Base-by-base conservation (phyloP, 495 filamentous ascomycete species). In the Eremomyces bilateralis region DNA sequence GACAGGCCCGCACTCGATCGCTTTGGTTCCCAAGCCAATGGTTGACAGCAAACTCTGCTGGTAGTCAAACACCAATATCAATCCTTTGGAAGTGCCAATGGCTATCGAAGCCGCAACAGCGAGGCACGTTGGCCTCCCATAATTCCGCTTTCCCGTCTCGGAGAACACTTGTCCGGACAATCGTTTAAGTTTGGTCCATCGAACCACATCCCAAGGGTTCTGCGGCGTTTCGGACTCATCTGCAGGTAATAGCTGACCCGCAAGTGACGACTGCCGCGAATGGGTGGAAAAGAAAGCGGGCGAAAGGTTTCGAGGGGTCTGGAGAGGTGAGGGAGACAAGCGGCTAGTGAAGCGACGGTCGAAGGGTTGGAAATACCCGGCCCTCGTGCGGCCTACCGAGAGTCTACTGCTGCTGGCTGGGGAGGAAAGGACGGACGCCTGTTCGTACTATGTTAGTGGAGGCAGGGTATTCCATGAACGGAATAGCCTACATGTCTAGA, bases 51-150 rank as follows among this genome's bases (percentile, higher is more conserved):
- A 58, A 43, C 71, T 91, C 53, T 99, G 88, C 50, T 85, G 77
- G 53, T 93, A 95, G 55, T 99, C 90, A 58, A 95, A 95, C 29
- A 92, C 69, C 49, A 99, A 58, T 28, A 94, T 76, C 48, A 91
- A 77, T 15, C 88, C 88, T 53, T 91, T 95, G 5, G 80, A 76
- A 5, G 88, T 95, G 15, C 88, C 88, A 31, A 99, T 56, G 2
- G 79, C 82, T 44, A 99, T 92, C 2, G 73, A 73, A 4, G 83
- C 80, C 46, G 85, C 81, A 19, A 94, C 72, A n/a, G 68, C 68
- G 40, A 95, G 65, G 58, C 82, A 94, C 1, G 82, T 94, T 33
- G 90, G 80, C 19, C 74, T 65, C 21, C 88, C 88, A 60, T 93
- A 94, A 50, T 73, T 93, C 15, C 88, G 75, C 57, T 72, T 90